These are phyloP conservation scores for Bruguiera hainesii DNA, from an alignment of 441 rosid genomes.

Conservation along the genomic window DNA sequence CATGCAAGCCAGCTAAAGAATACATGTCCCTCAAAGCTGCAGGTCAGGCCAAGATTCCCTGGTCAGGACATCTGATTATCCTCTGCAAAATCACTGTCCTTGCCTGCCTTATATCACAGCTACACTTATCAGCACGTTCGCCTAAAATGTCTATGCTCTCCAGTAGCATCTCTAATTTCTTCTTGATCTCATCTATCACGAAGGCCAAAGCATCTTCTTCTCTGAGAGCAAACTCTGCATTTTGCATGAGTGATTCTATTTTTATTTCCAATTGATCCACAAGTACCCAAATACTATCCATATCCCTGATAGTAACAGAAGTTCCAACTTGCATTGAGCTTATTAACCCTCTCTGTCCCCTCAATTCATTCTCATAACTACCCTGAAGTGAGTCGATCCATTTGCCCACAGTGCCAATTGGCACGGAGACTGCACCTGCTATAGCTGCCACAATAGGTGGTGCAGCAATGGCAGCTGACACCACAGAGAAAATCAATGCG, in stretches of 20 bases:
- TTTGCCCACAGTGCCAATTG: slow-evolving; percentile 70
- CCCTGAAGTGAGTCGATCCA: slow-evolving; percentile 74
- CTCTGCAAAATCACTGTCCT: slow-evolving; percentile 73
- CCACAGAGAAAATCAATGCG: slow-evolving; percentile 72
- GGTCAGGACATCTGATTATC: slow-evolving; percentile 49
- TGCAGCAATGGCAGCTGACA: slow-evolving; percentile 78
- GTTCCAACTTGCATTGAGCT: slow-evolving; percentile 58
- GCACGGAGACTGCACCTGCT: slow-evolving; percentile 64
- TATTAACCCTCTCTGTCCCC: slow-evolving; percentile 57
- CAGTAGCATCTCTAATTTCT: slow-evolving; percentile 60
- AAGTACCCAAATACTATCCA: slow-evolving; percentile 51
- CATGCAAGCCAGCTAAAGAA: not conserved
- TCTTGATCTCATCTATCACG: slow-evolving; percentile 61
- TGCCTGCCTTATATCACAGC: slow-evolving; percentile 59
- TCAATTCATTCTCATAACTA: slow-evolving; percentile 52
- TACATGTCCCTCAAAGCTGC: slow-evolving; percentile 2
- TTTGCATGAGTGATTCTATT: slow-evolving; percentile 40
- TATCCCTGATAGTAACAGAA: slow-evolving; percentile 48
- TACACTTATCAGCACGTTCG: slow-evolving; percentile 50
- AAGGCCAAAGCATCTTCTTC: slow-evolving; percentile 52
- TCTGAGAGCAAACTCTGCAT: slow-evolving; percentile 44
- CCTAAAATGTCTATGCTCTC: slow-evolving; percentile 60
- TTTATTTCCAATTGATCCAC: slow-evolving; percentile 51
- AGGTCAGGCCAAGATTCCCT: slow-evolving; percentile 19
- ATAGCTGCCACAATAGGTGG: slow-evolving; percentile 76